Base-by-base conservation (phyloP, 306 rosid species). In the Corylus avellana region DNA sequence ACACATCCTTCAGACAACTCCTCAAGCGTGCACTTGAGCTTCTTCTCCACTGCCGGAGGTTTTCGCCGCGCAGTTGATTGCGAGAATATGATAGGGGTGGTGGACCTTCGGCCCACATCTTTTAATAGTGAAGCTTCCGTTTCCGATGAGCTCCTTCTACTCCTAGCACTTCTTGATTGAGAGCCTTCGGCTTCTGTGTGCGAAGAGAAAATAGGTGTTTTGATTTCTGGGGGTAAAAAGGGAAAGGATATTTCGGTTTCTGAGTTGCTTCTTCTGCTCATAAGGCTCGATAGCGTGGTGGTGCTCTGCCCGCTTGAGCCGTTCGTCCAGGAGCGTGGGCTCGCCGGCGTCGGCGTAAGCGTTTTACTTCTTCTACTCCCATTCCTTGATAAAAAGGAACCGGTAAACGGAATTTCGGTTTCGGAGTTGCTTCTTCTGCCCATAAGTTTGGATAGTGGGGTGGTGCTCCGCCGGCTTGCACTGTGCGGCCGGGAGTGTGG, bases 1-100 rank as follows among this genome's bases (percentile, higher is more conserved):
- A 77, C 74, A 70, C 94, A 80, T 75, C 98, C 98, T 70, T 90
- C 86, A 59, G 91, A 86, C 32, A 95, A 78, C 58, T 92, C 86
- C 87, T 95, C 98, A 1, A 95, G 91, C 14, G 98, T 73, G 85
- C 93, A 87, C 12, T 73, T 75, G 14, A 95, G 89, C 56, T 79
- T 87, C 82, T 75, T 95, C 90, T 92, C 91, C 3, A 92, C 48
- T 2, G 89, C 91, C 7, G 88, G 84, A 32, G 96, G 94, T 84
- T 90, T 92, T 78, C 75, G 90, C 73, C 87, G 82, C 0, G 68
- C 87, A 3, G 88, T 86, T 56, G 98, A 76, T 74, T 91, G 98
- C 12, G 98, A 95, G 78, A 84, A 95, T 49, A 95, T 86, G 75
- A 95, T 91, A 2, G 98, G 97, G 56, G 94, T 90, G 8, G 90